phyloP scores from a whole-genome alignment of 139 green algal species.

The Auxenochlorella pyrenoidosa region DNA sequence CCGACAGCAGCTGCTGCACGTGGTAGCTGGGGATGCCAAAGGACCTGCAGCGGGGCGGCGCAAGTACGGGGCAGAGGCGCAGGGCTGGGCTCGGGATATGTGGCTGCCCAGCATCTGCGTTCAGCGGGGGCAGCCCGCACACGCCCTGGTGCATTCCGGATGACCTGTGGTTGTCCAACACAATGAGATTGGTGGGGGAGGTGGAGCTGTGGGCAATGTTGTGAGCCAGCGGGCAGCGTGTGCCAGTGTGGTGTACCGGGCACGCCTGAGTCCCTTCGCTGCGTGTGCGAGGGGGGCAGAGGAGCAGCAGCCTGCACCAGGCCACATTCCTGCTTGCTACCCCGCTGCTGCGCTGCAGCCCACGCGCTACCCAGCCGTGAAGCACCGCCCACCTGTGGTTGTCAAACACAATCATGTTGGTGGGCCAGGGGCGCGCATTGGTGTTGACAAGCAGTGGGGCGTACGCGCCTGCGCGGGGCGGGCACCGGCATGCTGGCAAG shows the following conservation, averaged over 20 bases:
- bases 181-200: slow-evolving; percentile 3
- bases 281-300: too few relatives aligned
- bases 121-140: too few relatives aligned
- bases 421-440: slow-evolving; percentile 54
- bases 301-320: too few relatives aligned
- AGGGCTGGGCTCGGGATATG: too few relatives aligned
- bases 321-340: too few relatives aligned
- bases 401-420: slow-evolving; percentile 37
- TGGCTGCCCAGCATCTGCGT: too few relatives aligned
- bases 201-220: background rate
- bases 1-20: slow-evolving; percentile 65
- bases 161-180: background rate
- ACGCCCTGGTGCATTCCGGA: too few relatives aligned
- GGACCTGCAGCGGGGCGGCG: slow-evolving; percentile 17
- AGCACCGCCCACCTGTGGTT: slow-evolving; percentile 53
- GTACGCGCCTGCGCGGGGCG: background rate
- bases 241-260: too few relatives aligned
- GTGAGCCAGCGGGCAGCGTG: background rate
- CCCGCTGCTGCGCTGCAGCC: too few relatives aligned
- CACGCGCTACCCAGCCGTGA: slow-evolving; percentile 40
- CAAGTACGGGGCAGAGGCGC: background rate
- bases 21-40: slow-evolving; percentile 64
- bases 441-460: slow-evolving; percentile 69
- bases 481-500: background rate
- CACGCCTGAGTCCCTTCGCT: too few relatives aligned